Percentiles rank a stretch among this genome's conserved stretches.
These are phyloP conservation scores for Prunus campanulata DNA, from an alignment of 306 rosid genomes.

Conservation along the genomic window DNA sequence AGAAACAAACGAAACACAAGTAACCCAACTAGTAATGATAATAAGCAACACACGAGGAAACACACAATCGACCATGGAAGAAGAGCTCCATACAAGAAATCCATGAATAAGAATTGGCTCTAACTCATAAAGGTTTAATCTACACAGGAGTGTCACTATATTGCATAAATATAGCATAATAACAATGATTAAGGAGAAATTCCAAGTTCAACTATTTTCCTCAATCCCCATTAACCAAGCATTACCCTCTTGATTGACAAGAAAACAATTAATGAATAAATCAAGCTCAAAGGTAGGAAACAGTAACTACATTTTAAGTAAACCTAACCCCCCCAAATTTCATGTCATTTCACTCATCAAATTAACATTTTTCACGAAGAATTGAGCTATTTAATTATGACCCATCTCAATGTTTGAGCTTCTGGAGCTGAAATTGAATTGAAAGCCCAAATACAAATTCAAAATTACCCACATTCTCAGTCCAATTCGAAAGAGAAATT, in stretches of 20 bases:
- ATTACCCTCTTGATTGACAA: background rate
- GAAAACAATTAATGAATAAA: background rate
- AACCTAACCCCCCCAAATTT: background rate
- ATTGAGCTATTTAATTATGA: background rate
- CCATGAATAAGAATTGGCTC: background rate
- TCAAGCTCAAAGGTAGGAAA: background rate
- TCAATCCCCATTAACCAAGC: background rate
- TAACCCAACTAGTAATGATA: background rate
- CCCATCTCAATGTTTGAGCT: background rate
- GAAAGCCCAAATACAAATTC: background rate
- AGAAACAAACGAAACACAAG: background rate
- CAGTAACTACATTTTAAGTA: background rate
- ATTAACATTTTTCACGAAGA: background rate
- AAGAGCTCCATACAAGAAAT: background rate
- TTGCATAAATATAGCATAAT: background rate
- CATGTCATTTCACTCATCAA: background rate
- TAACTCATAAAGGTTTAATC: background rate
- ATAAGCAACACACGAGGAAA: background rate
- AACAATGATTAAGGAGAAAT: background rate
- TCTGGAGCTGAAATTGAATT: background rate
- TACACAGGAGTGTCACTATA: background rate
- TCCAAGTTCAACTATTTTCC: background rate
- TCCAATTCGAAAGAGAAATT: background rate
- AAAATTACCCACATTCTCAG: background rate
- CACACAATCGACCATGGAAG: background rate